A percentile compares a stretch with the other conserved stretches of the same genome.
Conservation (phyloP, 495 filamentous ascomycete genomes). For the Penicillium lagena region DNA sequence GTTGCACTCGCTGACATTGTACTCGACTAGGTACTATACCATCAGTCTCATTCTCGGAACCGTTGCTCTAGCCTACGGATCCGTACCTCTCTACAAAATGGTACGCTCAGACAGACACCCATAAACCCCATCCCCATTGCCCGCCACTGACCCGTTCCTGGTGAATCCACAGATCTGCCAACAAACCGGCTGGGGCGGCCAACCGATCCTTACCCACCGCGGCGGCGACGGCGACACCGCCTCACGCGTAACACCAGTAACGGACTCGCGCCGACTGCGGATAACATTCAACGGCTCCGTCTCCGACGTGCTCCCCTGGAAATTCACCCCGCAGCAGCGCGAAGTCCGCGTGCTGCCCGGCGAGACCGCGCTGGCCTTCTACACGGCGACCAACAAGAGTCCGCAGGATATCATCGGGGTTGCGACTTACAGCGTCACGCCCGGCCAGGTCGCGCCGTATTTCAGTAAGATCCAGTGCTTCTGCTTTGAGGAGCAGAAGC, state of each 20-base stretch:
- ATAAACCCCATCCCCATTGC: no score
- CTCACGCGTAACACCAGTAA: conserved; percentile 71
- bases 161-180: conserved; percentile 70
- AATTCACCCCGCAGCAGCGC: conserved; percentile 92
- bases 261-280: conserved; percentile 72
- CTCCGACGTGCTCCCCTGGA: conserved; percentile 94
- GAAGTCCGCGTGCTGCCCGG: conserved; percentile 93
- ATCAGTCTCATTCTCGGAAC: conserved; percentile 84
- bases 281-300: conserved; percentile 95
- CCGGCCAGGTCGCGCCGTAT: conserved; percentile 91
- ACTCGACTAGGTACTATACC: conserved; percentile 64
- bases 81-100: conserved; percentile 97
- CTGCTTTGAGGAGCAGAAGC: conserved; percentile 94
- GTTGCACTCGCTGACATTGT: not conserved
- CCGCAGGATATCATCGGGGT: conserved; percentile 93
- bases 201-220: conserved; percentile 80
- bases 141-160: not conserved
- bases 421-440: conserved; percentile 95
- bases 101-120: conserved; percentile 31
- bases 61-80: conserved; percentile 87
- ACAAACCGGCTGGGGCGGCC: conserved; percentile 91
- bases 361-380: conserved; percentile 96
- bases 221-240: conserved; percentile 57
- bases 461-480: conserved; percentile 99
- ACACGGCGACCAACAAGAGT: conserved; percentile 89